Evolutionary conservation across 257 asterid genomes (phyloP), one percentile per base, ranked within the genome.

Genomic region (Ajuga chamaepitys): DNA sequence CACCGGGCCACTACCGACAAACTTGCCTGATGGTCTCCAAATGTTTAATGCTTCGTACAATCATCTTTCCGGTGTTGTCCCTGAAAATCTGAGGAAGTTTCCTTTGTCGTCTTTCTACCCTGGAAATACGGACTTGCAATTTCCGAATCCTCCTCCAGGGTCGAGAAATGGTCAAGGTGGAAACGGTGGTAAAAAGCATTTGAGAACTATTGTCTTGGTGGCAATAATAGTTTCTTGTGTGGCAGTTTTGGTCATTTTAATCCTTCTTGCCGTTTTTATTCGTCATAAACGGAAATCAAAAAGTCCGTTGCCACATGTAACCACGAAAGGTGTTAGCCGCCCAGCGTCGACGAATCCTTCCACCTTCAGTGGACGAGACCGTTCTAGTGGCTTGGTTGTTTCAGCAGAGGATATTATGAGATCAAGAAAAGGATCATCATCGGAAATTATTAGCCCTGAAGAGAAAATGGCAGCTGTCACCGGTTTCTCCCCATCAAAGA

Each of bases 401-500:
- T 87, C 97, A 14, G 82, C 95, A 0, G 89, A 83, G 77, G 95
- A 89, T 61, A 66, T 87, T 10, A 68, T 78, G 73, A 67, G 92
- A 52, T 66, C 95, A 22, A 73, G 78, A 34, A 89, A 89, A 70
- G 87, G 90, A 16, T 80, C 88, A 2, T 85, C 93, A 1, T 80
- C 89, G 0, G 95, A 83, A 74, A 77, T 88, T 11, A 86, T 85
- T 16, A 86, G 83, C 24, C 86, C 95, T 2, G 95, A 85, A 32
- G 95, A 87, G 76, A 89, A 92, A 78, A 45, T 74, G 73, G 85
- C 84, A 4, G 88, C 82, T 1, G 58, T 78, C 22, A 83, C 92
- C 2, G 97, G 96, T 54, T 82, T 89, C 76, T 89, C 97, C 59
- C 99, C 99, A 51, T 81, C 95, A 4, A 93, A 93, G 74, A 73